Base-by-base conservation (phyloP, 2,329 filamentous ascomycete genomes). In the Pseudogymnoascus sp. region DNA sequence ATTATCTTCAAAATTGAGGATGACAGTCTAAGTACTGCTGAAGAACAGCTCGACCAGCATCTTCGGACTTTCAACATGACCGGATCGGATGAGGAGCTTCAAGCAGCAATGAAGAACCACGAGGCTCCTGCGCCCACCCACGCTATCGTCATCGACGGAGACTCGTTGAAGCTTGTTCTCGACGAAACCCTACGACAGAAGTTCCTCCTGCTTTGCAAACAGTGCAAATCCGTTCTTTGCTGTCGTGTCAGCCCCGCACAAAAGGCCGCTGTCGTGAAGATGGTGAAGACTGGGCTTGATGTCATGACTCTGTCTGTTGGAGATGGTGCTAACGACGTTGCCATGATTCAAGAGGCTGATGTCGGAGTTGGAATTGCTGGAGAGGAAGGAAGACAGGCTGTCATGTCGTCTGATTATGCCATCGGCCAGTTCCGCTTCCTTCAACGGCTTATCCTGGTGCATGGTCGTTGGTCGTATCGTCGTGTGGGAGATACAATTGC, bases 331-430 rank as follows among this genome's bases (percentile, higher is more conserved):
- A 97, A 97, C 74, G 93, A 97, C 75, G 91, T 97, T 66, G 92
- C 93, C 69, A 97, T 97, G 93, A 97, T 97, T 70, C 93, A 97
- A 76, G 92, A 96, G 76, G 93, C 93, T 14, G 91, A 97, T 74
- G 91, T 97, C n/a, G 93, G 93, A 74, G 92, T 97, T 47, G 93
- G 93, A 76, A 96, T 97, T 74, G 92, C 91, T 66, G 93, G 93
- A 77, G 89, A 93, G 68, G 93, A 96, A 80, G 92, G 92, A 69
- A 84, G 93, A 69, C 91, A 96, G 76, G 93, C 93, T 37, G 92
- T 90, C 71, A 97, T 97, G 93, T 96, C 91, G 39, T 95, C 93
- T 2, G 93, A 97, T 74, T 97, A 96, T 73, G 92, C 92, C 61
- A 96, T 97, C 73, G 93, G 91, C 1, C 93, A 97, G 75, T 97